phyloP scores from a whole-genome alignment of 2,329 filamentous ascomycete species.

The Penicillium sp. region DNA sequence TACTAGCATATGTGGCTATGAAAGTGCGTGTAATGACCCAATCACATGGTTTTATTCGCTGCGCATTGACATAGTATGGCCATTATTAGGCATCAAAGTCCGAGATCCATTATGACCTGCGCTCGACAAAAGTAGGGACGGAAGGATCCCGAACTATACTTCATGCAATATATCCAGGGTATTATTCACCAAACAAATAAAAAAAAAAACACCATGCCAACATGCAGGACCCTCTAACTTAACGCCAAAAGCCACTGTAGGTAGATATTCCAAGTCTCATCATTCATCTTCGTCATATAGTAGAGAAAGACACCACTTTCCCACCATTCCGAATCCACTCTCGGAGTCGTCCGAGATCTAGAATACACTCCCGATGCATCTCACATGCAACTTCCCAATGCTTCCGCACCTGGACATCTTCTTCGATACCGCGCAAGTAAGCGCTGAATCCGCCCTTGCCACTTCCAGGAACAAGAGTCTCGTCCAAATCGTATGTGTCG shows the following conservation, averaged over 20 bases:
- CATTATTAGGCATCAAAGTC: neutral
- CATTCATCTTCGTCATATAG: neutral
- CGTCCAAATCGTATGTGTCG: slow-evolving; percentile 26
- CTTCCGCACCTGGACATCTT: slow-evolving; percentile 46
- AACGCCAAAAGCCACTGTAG: neutral
- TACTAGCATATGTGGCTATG: too few relatives aligned
- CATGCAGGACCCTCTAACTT: slow-evolving; percentile 1
- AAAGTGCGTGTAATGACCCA: too few relatives aligned
- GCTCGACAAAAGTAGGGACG: neutral
- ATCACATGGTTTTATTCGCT: neutral
- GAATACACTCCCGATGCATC: slow-evolving; percentile 44
- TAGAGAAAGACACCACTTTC: slow-evolving; percentile 21
- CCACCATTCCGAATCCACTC: slow-evolving; percentile 39
- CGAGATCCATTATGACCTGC: neutral
- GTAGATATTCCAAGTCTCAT: neutral
- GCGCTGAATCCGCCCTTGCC: slow-evolving; percentile 44
- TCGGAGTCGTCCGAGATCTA: slow-evolving; percentile 41
- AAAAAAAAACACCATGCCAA: slow-evolving; percentile 4
- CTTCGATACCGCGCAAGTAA: slow-evolving; percentile 47
- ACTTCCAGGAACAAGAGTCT: slow-evolving; percentile 29
- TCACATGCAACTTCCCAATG: slow-evolving; percentile 52
- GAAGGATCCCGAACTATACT: neutral
- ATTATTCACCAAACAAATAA: slow-evolving; percentile 1
- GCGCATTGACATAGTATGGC: neutral
- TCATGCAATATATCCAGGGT: slow-evolving; percentile 3